Evolutionary conservation across 2,329 filamentous ascomycete genomes (phyloP).

Genomic region (Trichoderma endophyticum): DNA sequence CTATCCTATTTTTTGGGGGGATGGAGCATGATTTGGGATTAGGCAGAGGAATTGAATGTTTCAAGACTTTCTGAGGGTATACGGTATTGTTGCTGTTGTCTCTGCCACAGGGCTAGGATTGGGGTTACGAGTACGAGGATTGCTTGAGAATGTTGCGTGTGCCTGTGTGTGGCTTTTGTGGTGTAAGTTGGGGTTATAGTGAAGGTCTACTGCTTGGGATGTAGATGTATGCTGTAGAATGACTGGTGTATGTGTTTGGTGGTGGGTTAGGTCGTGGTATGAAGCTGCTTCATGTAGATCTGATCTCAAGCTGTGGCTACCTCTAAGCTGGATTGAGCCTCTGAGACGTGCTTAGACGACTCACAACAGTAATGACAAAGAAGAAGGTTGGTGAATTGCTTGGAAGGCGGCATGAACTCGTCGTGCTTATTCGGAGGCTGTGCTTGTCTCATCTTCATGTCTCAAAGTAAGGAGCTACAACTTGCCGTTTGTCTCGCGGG

Average conservation of each 20-base stretch:
- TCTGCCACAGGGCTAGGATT: background rate
- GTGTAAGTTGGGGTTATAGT: background rate
- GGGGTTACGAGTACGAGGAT: background rate
- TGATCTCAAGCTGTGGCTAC: background rate
- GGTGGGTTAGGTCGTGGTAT: background rate
- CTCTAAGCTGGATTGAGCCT: background rate
- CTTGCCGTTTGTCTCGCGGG: background rate
- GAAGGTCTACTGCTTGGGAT: background rate
- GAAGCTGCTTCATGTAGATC: background rate
- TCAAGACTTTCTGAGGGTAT: background rate
- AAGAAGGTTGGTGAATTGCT: background rate
- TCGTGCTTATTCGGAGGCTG: constrained; percentile 6
- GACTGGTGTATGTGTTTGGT: background rate
- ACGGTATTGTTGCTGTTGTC: background rate
- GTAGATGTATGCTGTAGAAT: background rate
- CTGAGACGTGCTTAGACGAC: background rate
- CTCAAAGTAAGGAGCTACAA: background rate
- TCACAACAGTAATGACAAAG: background rate
- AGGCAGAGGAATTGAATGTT: background rate
- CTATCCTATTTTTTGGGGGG: background rate
- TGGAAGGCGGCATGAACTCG: background rate
- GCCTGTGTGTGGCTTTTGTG: background rate
- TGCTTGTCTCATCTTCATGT: constrained; percentile 2
- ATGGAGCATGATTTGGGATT: background rate
- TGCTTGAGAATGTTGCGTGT: background rate